A percentile compares a stretch with the other conserved stretches of the same genome.
phyloP scores from a whole-genome alignment of 2,329 filamentous ascomycete species.

The Alternaria gaisen region DNA sequence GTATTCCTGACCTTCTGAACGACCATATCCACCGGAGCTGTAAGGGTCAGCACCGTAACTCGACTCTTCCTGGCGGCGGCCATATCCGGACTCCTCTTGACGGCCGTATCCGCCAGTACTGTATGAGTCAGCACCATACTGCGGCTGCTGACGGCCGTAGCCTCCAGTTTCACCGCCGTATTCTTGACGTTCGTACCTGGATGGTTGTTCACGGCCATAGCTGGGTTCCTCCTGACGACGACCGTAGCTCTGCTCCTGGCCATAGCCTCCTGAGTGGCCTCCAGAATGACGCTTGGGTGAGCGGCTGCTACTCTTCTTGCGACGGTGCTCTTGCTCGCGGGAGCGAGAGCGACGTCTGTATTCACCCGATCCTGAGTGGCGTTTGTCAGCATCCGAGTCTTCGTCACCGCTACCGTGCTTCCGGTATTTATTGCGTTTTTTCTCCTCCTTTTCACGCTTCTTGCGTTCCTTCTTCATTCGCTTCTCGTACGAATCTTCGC shows the following conservation, averaged over 20 bases:
- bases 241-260: constrained; percentile 33
- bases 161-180: constrained; percentile 10
- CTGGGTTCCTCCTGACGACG: constrained; percentile 19
- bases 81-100: constrained; percentile 20
- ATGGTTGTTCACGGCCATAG: constrained; percentile 3
- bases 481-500: constrained; percentile 40
- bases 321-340: constrained; percentile 26
- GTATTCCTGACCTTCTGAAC: constrained; percentile 20
- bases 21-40: constrained; percentile 24
- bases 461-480: constrained; percentile 32
- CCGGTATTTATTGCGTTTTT: constrained; percentile 24
- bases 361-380: constrained; percentile 30
- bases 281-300: constrained; percentile 36
- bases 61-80: constrained; percentile 21
- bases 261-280: constrained; percentile 30
- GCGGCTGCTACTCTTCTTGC: constrained; percentile 32
- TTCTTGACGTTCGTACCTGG: constrained; percentile 1
- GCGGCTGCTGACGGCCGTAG: constrained; percentile 14
- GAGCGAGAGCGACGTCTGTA: constrained; percentile 23
- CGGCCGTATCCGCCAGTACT: constrained; percentile 16
- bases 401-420: constrained; percentile 22
- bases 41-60: constrained; percentile 12
- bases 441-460: constrained; percentile 34
- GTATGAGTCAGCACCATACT: constrained; percentile 9
- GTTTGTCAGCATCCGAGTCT: constrained; percentile 31